Evolutionary conservation across 1,139 yeast species (phyloP).

Genomic region (Saccharomyces hybrid): DNA sequence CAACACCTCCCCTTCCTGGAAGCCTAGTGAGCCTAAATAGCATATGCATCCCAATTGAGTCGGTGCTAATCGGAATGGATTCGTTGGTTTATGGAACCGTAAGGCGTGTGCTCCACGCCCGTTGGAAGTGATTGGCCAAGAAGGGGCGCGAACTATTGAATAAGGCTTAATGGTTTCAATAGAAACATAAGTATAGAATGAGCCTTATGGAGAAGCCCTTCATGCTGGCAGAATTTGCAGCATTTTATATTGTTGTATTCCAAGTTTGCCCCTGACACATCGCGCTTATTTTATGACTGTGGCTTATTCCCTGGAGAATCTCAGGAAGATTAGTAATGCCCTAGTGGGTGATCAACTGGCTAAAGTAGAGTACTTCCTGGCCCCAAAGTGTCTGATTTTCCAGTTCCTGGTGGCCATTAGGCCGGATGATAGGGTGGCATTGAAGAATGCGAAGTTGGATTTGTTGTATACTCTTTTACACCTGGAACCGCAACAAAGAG

Average conservation of each 20-base stretch:
- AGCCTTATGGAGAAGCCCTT: neutral
- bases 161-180: neutral
- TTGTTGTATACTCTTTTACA: slow-evolving; percentile 17
- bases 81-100: neutral
- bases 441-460: slow-evolving; percentile 19
- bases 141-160: neutral
- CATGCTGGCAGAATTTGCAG: neutral
- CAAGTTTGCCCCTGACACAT: neutral
- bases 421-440: slow-evolving; percentile 1
- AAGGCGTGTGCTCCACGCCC: neutral
- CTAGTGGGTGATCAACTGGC: slow-evolving; percentile 22
- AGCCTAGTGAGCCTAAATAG: too few relatives aligned
- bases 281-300: neutral
- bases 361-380: slow-evolving; percentile 14
- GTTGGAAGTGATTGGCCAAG: neutral
- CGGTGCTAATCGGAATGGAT: neutral
- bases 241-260: neutral
- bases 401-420: slow-evolving; percentile 12
- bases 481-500: slow-evolving; percentile 16
- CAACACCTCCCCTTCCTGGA: too few relatives aligned
- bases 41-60: neutral
- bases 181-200: neutral
- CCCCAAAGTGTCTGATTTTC: slow-evolving; percentile 9
- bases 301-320: slow-evolving; percentile 2
- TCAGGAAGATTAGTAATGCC: slow-evolving; percentile 9